Conservation (phyloP, 306 rosid species). For the Boehmeria nivea region DNA sequence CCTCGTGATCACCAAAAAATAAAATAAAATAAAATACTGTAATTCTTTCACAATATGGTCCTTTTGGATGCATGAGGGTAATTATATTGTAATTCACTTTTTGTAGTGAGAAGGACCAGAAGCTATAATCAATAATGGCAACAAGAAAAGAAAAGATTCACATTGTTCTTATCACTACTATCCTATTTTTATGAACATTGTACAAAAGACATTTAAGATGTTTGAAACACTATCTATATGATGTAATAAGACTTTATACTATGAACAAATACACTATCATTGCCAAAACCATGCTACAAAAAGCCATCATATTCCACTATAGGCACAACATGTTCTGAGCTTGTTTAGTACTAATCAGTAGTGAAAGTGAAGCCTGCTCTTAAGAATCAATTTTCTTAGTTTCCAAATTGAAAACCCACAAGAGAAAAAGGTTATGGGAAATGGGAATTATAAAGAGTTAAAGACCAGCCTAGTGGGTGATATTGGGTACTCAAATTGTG, state of each 20-base stretch:
- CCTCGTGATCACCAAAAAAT: too few relatives aligned
- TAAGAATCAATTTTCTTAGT: neutral
- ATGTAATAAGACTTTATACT: neutral
- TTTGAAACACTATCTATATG: constrained; percentile 9
- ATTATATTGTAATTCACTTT: too few relatives aligned
- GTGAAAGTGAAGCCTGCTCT: neutral
- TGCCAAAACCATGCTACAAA: constrained; percentile 14
- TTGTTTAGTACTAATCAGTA: neutral
- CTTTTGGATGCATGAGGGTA: too few relatives aligned
- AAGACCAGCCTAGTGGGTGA: constrained; percentile 14
- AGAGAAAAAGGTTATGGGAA: neutral
- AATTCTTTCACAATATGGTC: too few relatives aligned
- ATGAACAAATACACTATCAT: constrained; percentile 19
- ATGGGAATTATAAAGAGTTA: constrained; percentile 16
- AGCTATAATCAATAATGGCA: too few relatives aligned
- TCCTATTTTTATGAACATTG: constrained; percentile 3
- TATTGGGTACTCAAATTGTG: constrained; percentile 14
- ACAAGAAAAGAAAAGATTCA: too few relatives aligned
- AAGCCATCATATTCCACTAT: constrained; percentile 23
- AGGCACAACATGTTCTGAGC: constrained; percentile 16
- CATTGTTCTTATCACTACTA: too few relatives aligned
- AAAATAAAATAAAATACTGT: too few relatives aligned
- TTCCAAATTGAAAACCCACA: neutral
- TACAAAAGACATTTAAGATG: constrained; percentile 1
- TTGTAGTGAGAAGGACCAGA: too few relatives aligned